These are phyloP conservation scores for Ophiostoma sp. DNA, from an alignment of 2,329 filamentous ascomycete genomes.

Conservation along the genomic window DNA sequence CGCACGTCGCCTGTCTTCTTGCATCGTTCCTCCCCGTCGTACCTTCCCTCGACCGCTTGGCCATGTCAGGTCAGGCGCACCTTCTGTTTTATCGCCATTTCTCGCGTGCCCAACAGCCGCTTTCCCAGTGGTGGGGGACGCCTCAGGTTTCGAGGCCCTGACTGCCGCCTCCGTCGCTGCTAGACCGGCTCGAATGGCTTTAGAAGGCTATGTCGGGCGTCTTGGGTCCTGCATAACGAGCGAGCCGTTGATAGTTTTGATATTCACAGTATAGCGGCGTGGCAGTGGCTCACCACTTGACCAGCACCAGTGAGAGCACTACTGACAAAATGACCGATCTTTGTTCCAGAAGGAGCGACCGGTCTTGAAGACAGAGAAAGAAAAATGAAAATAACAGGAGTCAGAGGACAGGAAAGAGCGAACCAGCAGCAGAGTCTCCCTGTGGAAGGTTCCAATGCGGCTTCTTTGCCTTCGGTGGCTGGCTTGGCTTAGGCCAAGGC, in stretches of 20 bases:
- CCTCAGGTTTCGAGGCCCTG: not conserved
- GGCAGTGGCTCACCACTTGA: not conserved
- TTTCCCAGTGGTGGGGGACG: not conserved
- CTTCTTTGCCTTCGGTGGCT: constrained; percentile 17
- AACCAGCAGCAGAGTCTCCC: not conserved
- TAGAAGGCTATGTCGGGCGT: not conserved
- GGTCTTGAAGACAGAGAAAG: not conserved
- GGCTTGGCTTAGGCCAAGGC: constrained; percentile 16
- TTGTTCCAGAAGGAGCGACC: not conserved
- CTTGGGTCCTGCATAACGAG: constrained; percentile 10
- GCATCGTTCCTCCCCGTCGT: not conserved
- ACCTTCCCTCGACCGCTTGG: not conserved
- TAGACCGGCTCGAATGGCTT: not conserved
- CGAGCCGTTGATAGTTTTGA: constrained; percentile 7
- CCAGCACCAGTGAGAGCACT: not conserved
- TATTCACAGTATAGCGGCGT: not conserved
- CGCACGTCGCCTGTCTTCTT: not conserved
- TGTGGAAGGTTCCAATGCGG: not conserved
- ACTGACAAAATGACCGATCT: not conserved
- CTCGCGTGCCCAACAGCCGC: not conserved
- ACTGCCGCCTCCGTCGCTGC: not conserved
- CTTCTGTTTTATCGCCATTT: not conserved
- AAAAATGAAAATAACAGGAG: not conserved
- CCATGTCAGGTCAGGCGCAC: not conserved
- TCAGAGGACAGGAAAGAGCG: not conserved